Percentiles rank a stretch among this genome's conserved stretches.
phyloP scores from a whole-genome alignment of 2,329 filamentous ascomycete species.

The Beauveria asiatica region DNA sequence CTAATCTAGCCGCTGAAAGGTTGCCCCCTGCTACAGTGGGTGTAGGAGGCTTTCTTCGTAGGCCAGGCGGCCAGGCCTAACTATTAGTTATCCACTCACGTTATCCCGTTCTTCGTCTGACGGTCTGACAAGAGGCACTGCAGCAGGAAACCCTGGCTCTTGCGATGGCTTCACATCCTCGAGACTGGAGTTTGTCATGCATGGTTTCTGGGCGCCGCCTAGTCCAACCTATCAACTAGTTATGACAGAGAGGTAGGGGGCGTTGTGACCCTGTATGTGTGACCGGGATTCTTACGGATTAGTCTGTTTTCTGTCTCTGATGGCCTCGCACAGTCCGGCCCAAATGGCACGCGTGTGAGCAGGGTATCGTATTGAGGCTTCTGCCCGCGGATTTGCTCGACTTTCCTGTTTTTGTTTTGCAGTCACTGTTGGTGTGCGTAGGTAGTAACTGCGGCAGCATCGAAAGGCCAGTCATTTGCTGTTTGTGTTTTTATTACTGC shows the following conservation, averaged over 20 bases:
- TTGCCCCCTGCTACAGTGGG: background rate
- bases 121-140: background rate
- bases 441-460: background rate
- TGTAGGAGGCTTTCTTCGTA: background rate
- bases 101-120: background rate
- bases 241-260: background rate
- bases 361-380: background rate
- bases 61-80: background rate
- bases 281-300: slow-evolving; percentile 5
- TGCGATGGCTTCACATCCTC: slow-evolving; percentile 8
- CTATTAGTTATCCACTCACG: background rate
- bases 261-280: background rate
- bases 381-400: background rate
- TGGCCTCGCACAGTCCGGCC: background rate
- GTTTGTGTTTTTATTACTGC: background rate
- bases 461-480: background rate
- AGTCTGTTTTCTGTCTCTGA: background rate
- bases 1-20: no score
- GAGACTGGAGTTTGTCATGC: background rate
- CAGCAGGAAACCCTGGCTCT: background rate
- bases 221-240: background rate
- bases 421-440: background rate
- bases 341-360: background rate
- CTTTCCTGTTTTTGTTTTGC: background rate
- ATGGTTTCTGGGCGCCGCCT: background rate